Percentiles rank a stretch among this genome's conserved stretches.
These are phyloP conservation scores for Nepenthes mirabilis DNA, from an alignment of 148 eudicot species.

Conservation along the genomic window DNA sequence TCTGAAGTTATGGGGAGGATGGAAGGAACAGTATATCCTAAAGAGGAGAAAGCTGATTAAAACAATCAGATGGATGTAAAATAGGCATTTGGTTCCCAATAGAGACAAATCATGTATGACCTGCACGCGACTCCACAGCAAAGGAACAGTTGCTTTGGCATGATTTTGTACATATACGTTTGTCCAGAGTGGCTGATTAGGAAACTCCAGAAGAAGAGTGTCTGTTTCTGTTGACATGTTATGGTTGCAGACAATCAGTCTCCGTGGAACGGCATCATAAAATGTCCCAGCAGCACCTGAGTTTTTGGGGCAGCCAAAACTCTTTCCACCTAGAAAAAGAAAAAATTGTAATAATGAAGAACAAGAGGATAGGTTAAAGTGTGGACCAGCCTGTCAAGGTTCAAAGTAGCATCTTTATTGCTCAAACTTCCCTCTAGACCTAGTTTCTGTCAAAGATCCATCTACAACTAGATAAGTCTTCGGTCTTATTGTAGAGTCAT, in stretches of 20 bases:
- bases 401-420: neutral
- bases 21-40: neutral
- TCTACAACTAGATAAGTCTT: no score
- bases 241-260: conserved; percentile 51
- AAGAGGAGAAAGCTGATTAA: neutral
- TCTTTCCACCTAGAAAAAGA: conserved; percentile 51
- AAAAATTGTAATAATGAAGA: neutral
- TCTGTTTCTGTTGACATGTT: conserved; percentile 77
- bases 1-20: no score
- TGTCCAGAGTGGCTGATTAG: conserved; percentile 80
- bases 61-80: neutral
- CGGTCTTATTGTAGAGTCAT: no score
- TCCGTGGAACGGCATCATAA: conserved; percentile 72
- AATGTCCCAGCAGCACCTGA: conserved; percentile 95
- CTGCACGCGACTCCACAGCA: conserved; percentile 97
- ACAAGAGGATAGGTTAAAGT: conserved; percentile 3
- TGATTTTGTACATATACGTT: conserved; percentile 58
- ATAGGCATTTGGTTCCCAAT: neutral
- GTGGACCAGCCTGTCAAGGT: neutral
- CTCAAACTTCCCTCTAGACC: no score
- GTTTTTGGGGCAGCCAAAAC: conserved; percentile 78
- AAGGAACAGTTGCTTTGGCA: conserved; percentile 76
- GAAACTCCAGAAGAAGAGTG: conserved; percentile 75
- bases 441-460: no score
- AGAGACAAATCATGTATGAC: conserved; percentile 14